Percentiles rank a stretch among this genome's conserved stretches.
These are phyloP conservation scores for Ceratorhiza oryzae-sativae DNA, from an alignment of 1,284 basidiomycete genomes.

Conservation along the genomic window DNA sequence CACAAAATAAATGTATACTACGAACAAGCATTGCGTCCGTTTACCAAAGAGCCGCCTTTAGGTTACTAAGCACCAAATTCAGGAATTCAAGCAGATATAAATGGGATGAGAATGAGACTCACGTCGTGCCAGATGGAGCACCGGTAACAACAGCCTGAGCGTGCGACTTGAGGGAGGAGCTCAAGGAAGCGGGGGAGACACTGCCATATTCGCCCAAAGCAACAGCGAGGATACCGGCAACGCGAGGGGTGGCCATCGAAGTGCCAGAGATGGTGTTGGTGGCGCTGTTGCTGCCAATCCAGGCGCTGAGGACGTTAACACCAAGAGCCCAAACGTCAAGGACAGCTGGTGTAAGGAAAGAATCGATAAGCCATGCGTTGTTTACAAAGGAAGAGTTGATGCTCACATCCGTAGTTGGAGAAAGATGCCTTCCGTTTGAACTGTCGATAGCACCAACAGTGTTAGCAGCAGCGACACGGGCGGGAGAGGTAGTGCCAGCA, in stretches of 20 bases:
- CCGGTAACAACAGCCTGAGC: slow-evolving; percentile 6
- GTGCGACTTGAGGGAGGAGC: slow-evolving; percentile 13
- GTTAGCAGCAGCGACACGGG: slow-evolving; percentile 78
- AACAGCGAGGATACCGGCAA: slow-evolving; percentile 38
- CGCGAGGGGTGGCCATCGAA: slow-evolving; percentile 62
- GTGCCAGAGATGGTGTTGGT: slow-evolving; percentile 77
- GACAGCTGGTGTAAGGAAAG: slow-evolving; percentile 38
- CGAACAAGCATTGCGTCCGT: background rate
- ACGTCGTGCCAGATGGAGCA: slow-evolving; percentile 26
- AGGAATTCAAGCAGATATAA: background rate
- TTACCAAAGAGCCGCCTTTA: slow-evolving; percentile 34
- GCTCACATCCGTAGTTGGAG: slow-evolving; percentile 76
- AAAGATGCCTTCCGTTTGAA: slow-evolving; percentile 86
- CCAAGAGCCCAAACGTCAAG: slow-evolving; percentile 51
- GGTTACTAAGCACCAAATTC: slow-evolving; percentile 7
- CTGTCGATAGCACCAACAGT: slow-evolving; percentile 88
- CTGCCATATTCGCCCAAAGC: background rate
- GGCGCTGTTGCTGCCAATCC: slow-evolving; percentile 64
- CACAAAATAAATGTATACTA: background rate
- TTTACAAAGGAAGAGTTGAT: background rate
- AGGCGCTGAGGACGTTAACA: slow-evolving; percentile 82
- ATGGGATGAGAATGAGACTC: background rate
- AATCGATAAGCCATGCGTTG: background rate
- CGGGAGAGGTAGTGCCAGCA: slow-evolving; percentile 49
- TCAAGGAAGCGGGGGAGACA: slow-evolving; percentile 3